A percentile compares a stretch with the other conserved stretches of the same genome.
Conservation (phyloP, 805 yeast species). For the Candida incommunis region DNA sequence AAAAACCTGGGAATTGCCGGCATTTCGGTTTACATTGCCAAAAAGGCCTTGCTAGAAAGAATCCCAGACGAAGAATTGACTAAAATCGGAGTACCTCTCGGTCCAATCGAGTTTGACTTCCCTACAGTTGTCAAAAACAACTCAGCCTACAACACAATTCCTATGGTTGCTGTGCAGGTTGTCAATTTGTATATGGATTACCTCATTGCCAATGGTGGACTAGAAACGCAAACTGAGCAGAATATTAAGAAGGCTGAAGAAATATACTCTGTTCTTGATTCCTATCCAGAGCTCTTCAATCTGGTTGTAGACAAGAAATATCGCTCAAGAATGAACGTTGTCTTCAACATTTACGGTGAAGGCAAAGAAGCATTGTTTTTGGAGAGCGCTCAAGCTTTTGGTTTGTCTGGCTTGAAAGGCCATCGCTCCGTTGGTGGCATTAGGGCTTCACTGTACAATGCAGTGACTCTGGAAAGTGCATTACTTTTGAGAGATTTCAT, state of each 20-base stretch:
- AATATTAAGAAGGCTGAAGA: constrained; percentile 48
- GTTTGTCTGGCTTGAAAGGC: constrained; percentile 76
- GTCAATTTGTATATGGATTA: constrained; percentile 62
- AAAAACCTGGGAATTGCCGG: constrained; percentile 97
- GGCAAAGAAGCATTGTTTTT: constrained; percentile 57
- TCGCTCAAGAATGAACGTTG: constrained; percentile 88
- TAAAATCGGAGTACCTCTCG: constrained; percentile 51
- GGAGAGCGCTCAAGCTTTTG: constrained; percentile 42
- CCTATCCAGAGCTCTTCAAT: constrained; percentile 47
- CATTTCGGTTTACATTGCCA: constrained; percentile 78
- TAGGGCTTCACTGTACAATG: constrained; percentile 86
- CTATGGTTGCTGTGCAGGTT: constrained; percentile 81
- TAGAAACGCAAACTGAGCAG: constrained; percentile 40
- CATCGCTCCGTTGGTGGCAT: constrained; percentile 97
- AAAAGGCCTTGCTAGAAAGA: constrained; percentile 53
- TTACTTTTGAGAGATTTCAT: constrained; percentile 42
- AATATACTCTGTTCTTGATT: constrained; percentile 53
- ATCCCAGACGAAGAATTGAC: constrained; percentile 49
- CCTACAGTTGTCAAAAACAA: constrained; percentile 78
- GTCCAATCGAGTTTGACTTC: constrained; percentile 81
- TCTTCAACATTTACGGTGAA: constrained; percentile 58
- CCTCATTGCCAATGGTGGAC: constrained; percentile 58
- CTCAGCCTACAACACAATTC: constrained; percentile 91
- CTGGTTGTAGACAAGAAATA: constrained; percentile 48
- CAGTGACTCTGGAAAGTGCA: constrained; percentile 53